Conservation (phyloP, 305 asterid genomes). For the Ilex paraguariensis region DNA sequence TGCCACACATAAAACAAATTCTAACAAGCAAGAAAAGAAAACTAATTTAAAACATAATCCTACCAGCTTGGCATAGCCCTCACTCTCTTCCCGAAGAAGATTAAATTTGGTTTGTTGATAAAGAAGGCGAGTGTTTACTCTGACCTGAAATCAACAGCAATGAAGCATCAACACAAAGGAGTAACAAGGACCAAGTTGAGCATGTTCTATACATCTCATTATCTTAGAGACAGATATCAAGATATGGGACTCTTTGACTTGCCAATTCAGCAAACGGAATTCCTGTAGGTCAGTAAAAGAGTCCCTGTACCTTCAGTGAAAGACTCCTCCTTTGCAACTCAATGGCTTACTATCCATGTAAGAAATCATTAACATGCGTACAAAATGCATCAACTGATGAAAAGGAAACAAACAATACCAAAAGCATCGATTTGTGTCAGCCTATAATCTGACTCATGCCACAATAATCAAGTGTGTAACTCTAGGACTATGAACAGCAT, state of each 20-base stretch:
- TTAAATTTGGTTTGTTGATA: conserved; percentile 98
- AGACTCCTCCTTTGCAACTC: neutral
- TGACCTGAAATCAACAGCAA: conserved; percentile 57
- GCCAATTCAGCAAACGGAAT: neutral
- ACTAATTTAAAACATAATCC: neutral
- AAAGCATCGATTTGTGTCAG: too few relatives aligned
- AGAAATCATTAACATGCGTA: too few relatives aligned
- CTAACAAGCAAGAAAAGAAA: neutral
- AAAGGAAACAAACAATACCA: too few relatives aligned
- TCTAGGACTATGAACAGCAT: neutral
- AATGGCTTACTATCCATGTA: too few relatives aligned
- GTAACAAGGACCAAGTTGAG: neutral
- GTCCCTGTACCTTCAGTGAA: neutral
- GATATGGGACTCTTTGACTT: neutral
- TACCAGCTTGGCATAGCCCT: conserved; percentile 99
- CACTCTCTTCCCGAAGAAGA: conserved; percentile 98
- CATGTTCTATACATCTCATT: neutral
- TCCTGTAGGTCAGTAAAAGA: neutral
- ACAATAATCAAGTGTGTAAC: too few relatives aligned
- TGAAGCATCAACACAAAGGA: conserved; percentile 2
- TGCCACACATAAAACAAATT: conserved; percentile 6
- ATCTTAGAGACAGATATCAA: neutral
- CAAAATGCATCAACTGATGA: too few relatives aligned
- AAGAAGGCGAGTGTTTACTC: conserved; percentile 97
- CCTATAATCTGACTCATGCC: too few relatives aligned